phyloP scores from a whole-genome alignment of 2,329 filamentous ascomycete genomes.

The Pyrenophora tritici-repentis region DNA sequence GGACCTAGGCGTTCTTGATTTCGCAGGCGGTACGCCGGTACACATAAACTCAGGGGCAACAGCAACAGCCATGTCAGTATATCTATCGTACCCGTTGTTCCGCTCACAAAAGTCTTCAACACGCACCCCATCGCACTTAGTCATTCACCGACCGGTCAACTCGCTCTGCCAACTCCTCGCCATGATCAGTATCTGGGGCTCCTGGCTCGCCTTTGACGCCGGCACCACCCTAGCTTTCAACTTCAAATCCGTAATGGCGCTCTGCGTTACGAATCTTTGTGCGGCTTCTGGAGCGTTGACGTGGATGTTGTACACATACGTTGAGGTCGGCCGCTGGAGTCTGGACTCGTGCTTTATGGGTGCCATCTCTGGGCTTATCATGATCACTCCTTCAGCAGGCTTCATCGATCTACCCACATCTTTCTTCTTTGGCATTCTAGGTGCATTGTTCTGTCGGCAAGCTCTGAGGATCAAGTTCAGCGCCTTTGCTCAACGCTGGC shows the following conservation, averaged over 20 bases:
- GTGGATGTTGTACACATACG: constrained; percentile 54
- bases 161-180: constrained; percentile 55
- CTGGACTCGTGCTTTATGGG: constrained; percentile 59
- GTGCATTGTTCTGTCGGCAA: constrained; percentile 56
- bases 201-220: constrained; percentile 59
- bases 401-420: constrained; percentile 58
- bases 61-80: constrained; percentile 53
- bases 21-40: constrained; percentile 52
- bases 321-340: constrained; percentile 53
- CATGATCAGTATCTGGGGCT: constrained; percentile 58
- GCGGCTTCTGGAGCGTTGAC: constrained; percentile 55
- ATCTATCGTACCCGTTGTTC: constrained; percentile 57
- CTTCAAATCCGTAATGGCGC: constrained; percentile 57
- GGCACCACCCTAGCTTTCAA: constrained; percentile 56
- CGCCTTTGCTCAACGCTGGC: constrained; percentile 51
- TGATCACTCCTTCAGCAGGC: constrained; percentile 58
- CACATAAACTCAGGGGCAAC: constrained; percentile 50
- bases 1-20: constrained; percentile 53
- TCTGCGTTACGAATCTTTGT: constrained; percentile 57
- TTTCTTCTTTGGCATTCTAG: constrained; percentile 55
- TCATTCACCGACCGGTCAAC: constrained; percentile 56
- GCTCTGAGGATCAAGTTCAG: constrained; percentile 60
- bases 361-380: constrained; percentile 58
- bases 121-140: constrained; percentile 55
- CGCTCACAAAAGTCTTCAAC: constrained; percentile 52